Conservation (phyloP, 2,329 filamentous ascomycete species). For the Apiospora koreana region DNA sequence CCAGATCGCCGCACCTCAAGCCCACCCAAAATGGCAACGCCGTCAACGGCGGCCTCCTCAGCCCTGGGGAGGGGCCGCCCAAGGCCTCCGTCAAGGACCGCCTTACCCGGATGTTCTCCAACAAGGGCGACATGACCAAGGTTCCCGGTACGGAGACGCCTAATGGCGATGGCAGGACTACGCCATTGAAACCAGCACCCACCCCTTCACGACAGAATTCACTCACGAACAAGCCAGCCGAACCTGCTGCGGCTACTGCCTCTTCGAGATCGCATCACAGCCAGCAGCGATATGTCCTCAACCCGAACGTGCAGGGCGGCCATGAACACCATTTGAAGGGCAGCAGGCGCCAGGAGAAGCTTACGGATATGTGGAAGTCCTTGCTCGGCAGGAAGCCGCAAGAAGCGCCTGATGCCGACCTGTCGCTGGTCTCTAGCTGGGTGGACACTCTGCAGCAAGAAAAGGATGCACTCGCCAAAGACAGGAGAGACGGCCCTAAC, state of each 20-base stretch:
- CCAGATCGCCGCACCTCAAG: slow-evolving; percentile 30
- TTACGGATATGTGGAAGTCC: slow-evolving; percentile 87
- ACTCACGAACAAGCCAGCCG: slow-evolving; percentile 34
- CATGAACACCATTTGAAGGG: slow-evolving; percentile 90
- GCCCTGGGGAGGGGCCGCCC: slow-evolving; percentile 42
- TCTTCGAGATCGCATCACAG: slow-evolving; percentile 31
- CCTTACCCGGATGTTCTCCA: slow-evolving; percentile 65
- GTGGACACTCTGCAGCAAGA: slow-evolving; percentile 91
- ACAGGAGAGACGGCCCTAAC: slow-evolving; percentile 76
- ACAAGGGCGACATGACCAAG: slow-evolving; percentile 49
- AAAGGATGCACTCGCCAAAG: slow-evolving; percentile 72
- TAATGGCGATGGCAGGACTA: slow-evolving; percentile 24
- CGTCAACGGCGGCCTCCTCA: slow-evolving; percentile 28
- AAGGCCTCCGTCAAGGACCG: slow-evolving; percentile 65
- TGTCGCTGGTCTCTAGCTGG: slow-evolving; percentile 94
- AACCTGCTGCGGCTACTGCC: slow-evolving; percentile 31
- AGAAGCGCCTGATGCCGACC: slow-evolving; percentile 71
- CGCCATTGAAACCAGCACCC: slow-evolving; percentile 24
- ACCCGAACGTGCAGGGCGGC: slow-evolving; percentile 59
- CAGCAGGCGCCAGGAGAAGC: slow-evolving; percentile 89
- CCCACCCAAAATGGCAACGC: slow-evolving; percentile 30
- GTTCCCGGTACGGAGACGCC: slow-evolving; percentile 34
- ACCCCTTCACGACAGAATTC: slow-evolving; percentile 46
- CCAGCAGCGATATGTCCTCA: slow-evolving; percentile 52
- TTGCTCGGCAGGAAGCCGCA: slow-evolving; percentile 86